A percentile compares a stretch with the other conserved stretches of the same genome.
These are phyloP conservation scores for Teunomyces kruisii DNA, from an alignment of 805 yeast genomes.

Conservation along the genomic window DNA sequence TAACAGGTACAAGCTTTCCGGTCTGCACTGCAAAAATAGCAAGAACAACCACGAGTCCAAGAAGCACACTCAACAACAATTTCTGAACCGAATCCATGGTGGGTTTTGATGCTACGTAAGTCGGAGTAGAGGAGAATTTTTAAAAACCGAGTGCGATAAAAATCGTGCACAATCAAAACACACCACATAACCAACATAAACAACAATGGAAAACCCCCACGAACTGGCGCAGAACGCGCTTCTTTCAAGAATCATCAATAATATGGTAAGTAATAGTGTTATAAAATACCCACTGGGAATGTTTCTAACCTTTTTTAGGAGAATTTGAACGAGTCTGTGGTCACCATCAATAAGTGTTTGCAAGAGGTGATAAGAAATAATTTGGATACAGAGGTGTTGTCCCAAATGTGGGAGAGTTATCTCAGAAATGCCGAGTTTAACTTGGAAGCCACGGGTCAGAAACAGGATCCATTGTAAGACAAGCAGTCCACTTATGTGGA, in stretches of 20 bases:
- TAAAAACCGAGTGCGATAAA: neutral
- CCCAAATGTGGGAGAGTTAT: slow-evolving; percentile 80
- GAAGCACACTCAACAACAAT: slow-evolving; percentile 20
- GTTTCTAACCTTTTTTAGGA: slow-evolving; percentile 42
- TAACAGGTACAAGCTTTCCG: slow-evolving; percentile 6
- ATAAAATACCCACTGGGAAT: too few species aligned
- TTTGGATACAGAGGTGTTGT: slow-evolving; percentile 65
- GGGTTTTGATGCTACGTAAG: slow-evolving; percentile 1
- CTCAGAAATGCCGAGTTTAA: slow-evolving; percentile 69
- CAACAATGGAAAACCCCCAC: slow-evolving; percentile 78
- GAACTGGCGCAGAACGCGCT: slow-evolving; percentile 78
- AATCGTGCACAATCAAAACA: slow-evolving; percentile 3
- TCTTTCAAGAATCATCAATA: slow-evolving; percentile 70
- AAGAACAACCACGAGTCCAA: slow-evolving; percentile 27
- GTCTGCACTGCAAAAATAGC: slow-evolving; percentile 23
- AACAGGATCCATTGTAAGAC: slow-evolving; percentile 46
- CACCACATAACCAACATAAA: slow-evolving; percentile 1
- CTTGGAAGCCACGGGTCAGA: slow-evolving; percentile 62
- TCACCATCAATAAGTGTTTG: slow-evolving; percentile 59
- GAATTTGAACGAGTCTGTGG: slow-evolving; percentile 68
- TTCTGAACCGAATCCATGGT: slow-evolving; percentile 30
- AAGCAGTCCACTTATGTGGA: neutral
- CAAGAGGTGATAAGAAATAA: slow-evolving; percentile 64
- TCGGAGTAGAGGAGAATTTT: neutral
- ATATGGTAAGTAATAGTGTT: slow-evolving; percentile 53